phyloP scores from a whole-genome alignment of 2,329 filamentous ascomycete genomes.

The Ophiostoma himal-ulmi region DNA sequence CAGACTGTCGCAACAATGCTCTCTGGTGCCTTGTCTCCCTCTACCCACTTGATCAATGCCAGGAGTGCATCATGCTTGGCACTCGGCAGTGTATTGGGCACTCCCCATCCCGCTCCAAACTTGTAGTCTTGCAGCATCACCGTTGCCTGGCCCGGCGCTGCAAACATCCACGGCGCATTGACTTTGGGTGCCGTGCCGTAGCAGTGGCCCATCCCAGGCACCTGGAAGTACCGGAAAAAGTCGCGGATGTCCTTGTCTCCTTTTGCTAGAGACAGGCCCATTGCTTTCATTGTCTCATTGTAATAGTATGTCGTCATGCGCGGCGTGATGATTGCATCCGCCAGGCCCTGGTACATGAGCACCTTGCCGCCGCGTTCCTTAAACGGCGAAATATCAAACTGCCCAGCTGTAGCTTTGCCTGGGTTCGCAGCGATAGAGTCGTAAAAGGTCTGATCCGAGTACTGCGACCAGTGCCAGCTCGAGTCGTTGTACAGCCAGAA shows the following conservation, averaged over 20 bases:
- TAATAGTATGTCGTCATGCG: slow-evolving; percentile 34
- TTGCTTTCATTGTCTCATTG: slow-evolving; percentile 32
- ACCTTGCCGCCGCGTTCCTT: slow-evolving; percentile 37
- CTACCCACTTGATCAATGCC: slow-evolving; percentile 31
- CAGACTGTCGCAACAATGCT: not conserved
- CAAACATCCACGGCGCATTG: slow-evolving; percentile 36
- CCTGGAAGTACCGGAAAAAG: slow-evolving; percentile 46
- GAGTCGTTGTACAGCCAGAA: slow-evolving; percentile 31
- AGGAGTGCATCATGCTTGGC: slow-evolving; percentile 36
- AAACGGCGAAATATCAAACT: slow-evolving; percentile 22
- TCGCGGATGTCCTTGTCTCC: slow-evolving; percentile 34
- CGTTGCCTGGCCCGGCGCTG: slow-evolving; percentile 30
- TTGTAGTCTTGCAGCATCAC: slow-evolving; percentile 19
- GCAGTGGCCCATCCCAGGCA: slow-evolving; percentile 50
- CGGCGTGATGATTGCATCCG: slow-evolving; percentile 36
- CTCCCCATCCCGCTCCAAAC: slow-evolving; percentile 24
- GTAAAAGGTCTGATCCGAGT: slow-evolving; percentile 29
- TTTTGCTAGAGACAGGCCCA: slow-evolving; percentile 30
- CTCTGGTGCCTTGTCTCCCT: slow-evolving; percentile 13
- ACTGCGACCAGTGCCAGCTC: slow-evolving; percentile 32
- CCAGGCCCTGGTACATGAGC: slow-evolving; percentile 39
- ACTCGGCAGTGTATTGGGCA: slow-evolving; percentile 20
- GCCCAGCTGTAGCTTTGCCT: slow-evolving; percentile 30
- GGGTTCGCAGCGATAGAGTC: slow-evolving; percentile 29
- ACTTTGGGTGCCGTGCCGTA: slow-evolving; percentile 28